phyloP scores from a whole-genome alignment of 768 basidiomycete species.

The Termitomyces sp. region DNA sequence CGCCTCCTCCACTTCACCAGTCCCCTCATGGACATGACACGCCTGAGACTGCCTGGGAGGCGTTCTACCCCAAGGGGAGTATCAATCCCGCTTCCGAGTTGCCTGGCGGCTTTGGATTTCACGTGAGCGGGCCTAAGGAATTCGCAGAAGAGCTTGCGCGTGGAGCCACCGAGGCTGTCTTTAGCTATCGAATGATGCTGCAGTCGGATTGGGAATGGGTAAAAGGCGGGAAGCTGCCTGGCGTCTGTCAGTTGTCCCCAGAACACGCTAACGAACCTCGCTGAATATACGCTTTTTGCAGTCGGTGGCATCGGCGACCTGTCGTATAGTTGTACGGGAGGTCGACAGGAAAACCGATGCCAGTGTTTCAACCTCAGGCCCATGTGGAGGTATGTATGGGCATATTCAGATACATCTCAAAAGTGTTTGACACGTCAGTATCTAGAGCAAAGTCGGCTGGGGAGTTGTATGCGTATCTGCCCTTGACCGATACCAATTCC shows the following conservation, averaged over 20 bases:
- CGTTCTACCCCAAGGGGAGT: conserved; percentile 54
- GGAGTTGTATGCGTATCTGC: conserved; percentile 70
- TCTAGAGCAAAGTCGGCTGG: conserved; percentile 33
- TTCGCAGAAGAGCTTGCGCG: conserved; percentile 32
- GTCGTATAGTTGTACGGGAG: conserved; percentile 66
- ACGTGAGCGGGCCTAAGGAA: conserved; percentile 47
- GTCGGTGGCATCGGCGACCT: conserved; percentile 53
- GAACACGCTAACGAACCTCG: not conserved
- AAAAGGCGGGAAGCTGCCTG: conserved; percentile 77
- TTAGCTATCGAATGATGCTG: conserved; percentile 67
- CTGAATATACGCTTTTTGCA: conserved; percentile 15
- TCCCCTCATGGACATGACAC: conserved; percentile 7
- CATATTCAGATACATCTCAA: not conserved
- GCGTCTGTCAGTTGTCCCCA: conserved; percentile 45
- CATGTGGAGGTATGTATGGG: conserved; percentile 68
- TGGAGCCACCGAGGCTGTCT: conserved; percentile 47
- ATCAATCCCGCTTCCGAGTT: conserved; percentile 48
- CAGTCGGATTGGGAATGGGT: conserved; percentile 58
- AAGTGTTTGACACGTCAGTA: not conserved
- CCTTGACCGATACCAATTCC: conserved; percentile 41
- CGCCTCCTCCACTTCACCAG: conserved; percentile 17
- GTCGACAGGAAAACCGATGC: conserved; percentile 55
- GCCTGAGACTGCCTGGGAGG: conserved; percentile 50
- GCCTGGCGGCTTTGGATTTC: conserved; percentile 68
- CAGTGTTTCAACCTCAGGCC: conserved; percentile 64